Evolutionary conservation across 257 asterid species (phyloP), one percentile per base, ranked within the genome.

Genomic region (Gentiana straminea): DNA sequence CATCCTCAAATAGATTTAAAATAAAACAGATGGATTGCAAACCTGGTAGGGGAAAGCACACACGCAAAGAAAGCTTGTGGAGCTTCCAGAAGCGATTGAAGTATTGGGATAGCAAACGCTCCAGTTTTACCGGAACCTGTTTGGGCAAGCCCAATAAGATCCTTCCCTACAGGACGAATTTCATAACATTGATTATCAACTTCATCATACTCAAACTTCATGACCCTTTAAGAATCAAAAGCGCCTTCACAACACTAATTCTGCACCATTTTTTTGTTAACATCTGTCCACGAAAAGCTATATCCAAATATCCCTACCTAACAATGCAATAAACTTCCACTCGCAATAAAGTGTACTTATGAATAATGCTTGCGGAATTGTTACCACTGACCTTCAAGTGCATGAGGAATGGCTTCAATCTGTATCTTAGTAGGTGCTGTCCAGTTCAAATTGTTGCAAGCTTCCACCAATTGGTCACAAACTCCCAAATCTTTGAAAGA

Each of bases 101-200:
- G 70, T 49, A 91, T 88, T 1, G 98, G 98, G 52, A 87, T 74
- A 1, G 96, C 98, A 49, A 87, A 87, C 1, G 98, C 98, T 1
- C 88, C 98, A 5, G 98, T 91, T 75, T 91, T 87, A 36, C 96
- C 98, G 2, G 98, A 91, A 62, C 98, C 98, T 7, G 98, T 91
- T 73, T 87, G 95, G 2, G 96, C 96, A 5, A 91, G 95, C 33
- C 86, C 98, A 58, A 91, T 83, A 6, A 91, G 65, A 69, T 91
- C 98, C 64, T 73, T 91, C 7, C 98, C 81, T 72, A 13, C 45
- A 54, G 37, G 43, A 52, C 6, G 7, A 67, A 39, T n/a, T 61
- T 37, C 49, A 60, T 47, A 35, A 41, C 7, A 10, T 41, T 41
- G 9, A 41, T 1, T 5, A 41, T 41, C 10, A 41, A 41, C 5